phyloP scores from a whole-genome alignment of 768 basidiomycete species.

The Paxillus ammoniavirescens region DNA sequence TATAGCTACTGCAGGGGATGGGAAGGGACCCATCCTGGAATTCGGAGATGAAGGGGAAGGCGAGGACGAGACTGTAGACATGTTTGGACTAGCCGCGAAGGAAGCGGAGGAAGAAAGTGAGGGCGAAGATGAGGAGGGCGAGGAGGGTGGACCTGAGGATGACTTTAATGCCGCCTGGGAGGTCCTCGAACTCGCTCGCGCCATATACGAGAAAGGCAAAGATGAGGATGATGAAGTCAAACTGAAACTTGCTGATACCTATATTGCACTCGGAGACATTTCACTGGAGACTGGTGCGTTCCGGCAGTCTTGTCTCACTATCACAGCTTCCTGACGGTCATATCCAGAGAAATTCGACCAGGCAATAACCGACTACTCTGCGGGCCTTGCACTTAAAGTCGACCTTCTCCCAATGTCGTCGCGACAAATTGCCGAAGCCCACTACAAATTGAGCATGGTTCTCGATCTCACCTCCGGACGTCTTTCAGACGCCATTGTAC shows the following conservation, averaged over 20 bases:
- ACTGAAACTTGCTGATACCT: slow-evolving; percentile 88
- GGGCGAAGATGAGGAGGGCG: slow-evolving; percentile 58
- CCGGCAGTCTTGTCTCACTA: not conserved
- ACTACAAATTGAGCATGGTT: slow-evolving; percentile 92
- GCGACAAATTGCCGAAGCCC: slow-evolving; percentile 89
- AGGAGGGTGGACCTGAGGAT: slow-evolving; percentile 85
- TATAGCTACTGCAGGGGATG: slow-evolving; percentile 30
- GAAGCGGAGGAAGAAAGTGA: slow-evolving; percentile 51
- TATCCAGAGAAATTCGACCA: slow-evolving; percentile 90
- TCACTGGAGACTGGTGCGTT: slow-evolving; percentile 90
- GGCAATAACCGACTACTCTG: slow-evolving; percentile 84
- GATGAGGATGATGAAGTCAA: slow-evolving; percentile 58
- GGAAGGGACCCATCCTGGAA: slow-evolving; percentile 62
- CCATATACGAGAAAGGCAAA: slow-evolving; percentile 73
- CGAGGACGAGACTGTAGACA: slow-evolving; percentile 58
- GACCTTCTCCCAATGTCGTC: slow-evolving; percentile 81
- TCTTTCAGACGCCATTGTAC: slow-evolving; percentile 75
- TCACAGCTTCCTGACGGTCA: not conserved
- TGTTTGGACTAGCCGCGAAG: slow-evolving; percentile 59
- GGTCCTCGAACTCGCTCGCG: slow-evolving; percentile 90
- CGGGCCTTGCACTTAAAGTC: slow-evolving; percentile 70
- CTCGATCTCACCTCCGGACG: slow-evolving; percentile 87
- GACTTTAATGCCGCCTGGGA: slow-evolving; percentile 99
- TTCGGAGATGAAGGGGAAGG: slow-evolving; percentile 81
- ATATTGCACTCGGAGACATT: slow-evolving; percentile 91